A percentile compares a stretch with the other conserved stretches of the same genome.
Evolutionary conservation across 352 stramenopile genomes (phyloP).

Genomic region (Globisporangium yorkense): DNA sequence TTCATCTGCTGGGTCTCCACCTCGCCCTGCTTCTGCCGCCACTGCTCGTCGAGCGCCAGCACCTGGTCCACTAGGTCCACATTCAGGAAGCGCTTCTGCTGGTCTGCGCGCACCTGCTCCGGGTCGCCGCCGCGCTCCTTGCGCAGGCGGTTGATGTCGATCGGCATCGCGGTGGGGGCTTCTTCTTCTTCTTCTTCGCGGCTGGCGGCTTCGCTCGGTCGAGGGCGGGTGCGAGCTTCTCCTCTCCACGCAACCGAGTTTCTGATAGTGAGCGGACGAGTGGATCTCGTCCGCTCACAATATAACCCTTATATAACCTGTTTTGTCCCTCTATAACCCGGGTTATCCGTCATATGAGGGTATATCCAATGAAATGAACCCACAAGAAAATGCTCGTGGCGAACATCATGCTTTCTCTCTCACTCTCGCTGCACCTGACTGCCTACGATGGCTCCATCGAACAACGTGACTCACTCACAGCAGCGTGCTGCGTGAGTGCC

Average conservation of each 20-base stretch:
- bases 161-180: slow-evolving; percentile 81
- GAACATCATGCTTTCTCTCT: background rate
- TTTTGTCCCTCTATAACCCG: background rate
- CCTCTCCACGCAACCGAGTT: background rate
- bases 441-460: background rate
- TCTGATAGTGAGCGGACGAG: no score
- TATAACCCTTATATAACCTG: no score
- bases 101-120: slow-evolving; percentile 91
- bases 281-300: no score
- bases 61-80: slow-evolving; percentile 95
- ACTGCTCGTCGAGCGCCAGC: slow-evolving; percentile 90
- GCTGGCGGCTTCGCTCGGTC: no score
- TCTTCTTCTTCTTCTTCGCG: no score
- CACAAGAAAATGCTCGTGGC: slow-evolving; percentile 1
- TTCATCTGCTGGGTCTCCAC: slow-evolving; percentile 84
- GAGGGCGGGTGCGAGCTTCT: background rate
- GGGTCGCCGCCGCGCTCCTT: slow-evolving; percentile 94
- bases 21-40: slow-evolving; percentile 83
- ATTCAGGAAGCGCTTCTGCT: slow-evolving; percentile 92
- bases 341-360: no score
- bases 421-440: background rate
- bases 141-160: slow-evolving; percentile 97
- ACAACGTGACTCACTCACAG: slow-evolving; percentile 17
- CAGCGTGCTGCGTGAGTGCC: slow-evolving; percentile 49
- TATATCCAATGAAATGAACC: background rate